Evolutionary conservation across 768 basidiomycete species (phyloP), one percentile per base, ranked within the genome.

Genomic region (Dacryopinax primogenitus): DNA sequence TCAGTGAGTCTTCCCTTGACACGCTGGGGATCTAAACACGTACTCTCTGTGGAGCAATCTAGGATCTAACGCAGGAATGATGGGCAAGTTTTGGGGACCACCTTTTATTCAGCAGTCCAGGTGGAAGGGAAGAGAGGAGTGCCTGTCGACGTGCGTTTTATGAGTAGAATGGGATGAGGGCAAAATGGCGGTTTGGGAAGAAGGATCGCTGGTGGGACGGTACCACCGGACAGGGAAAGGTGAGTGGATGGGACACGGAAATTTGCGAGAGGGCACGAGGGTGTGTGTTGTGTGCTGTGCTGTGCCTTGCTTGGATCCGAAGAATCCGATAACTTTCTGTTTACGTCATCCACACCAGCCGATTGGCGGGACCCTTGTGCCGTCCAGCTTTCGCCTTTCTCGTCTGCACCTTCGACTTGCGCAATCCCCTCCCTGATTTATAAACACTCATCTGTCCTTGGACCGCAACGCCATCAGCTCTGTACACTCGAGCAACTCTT

Each of bases 21-120:
- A 58, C 15, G 51, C 13, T 7, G n/a, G 32, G 51, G 51, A 18
- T 23, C 15, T 13, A 30, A 30, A 13, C 26, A 18, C 51, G 23
- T 18, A 58, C 51, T 58, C 51, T 58, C 51, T 58, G 51, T 58
- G 51, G 51, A 58, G 51, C 51, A 58, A 58, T 58, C 51, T 58
- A 58, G 51, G 51, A 58, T 58, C 51, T 58, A 58, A 18, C 51
- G 51, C 51, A 58, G 51, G 51, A 58, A 58, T 58, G 51, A 32
- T 58, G 51, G 51, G 51, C 51, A 32, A 58, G 13, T n/a, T 58
- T 58, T 32, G 51, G 51, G 51, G 51, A 58, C 51, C 51, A 58
- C 51, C 45, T 58, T 58, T 58, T 58, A 30, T 58, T 11, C 11
- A 58, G 51, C 21, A 58, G 51, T 58, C 51, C 51, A 58, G 51